phyloP scores from a whole-genome alignment of 176 grass and related monocot species.

The Aegilops umbellulata region DNA sequence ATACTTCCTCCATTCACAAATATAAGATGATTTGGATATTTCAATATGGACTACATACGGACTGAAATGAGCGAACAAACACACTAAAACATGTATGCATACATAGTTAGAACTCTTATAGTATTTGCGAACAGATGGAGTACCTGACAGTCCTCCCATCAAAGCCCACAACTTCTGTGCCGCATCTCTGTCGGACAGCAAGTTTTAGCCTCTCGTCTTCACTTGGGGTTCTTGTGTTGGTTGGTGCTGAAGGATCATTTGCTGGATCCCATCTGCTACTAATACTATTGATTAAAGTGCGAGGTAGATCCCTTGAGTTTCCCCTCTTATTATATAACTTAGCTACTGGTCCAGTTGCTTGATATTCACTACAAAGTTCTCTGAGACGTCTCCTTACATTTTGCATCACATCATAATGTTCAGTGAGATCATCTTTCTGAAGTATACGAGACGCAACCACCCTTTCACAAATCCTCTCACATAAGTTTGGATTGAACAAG shows the following conservation, averaged over 20 bases:
- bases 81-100: too few species aligned
- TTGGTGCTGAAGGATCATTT: slow-evolving; percentile 57
- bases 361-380: slow-evolving; percentile 88
- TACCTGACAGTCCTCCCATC: slow-evolving; percentile 87
- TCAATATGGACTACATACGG: too few species aligned
- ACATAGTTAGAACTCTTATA: too few species aligned
- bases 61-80: too few species aligned
- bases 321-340: slow-evolving; percentile 75
- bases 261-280: slow-evolving; percentile 74
- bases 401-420: slow-evolving; percentile 81
- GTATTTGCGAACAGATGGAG: too few species aligned
- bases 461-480: slow-evolving; percentile 80
- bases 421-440: slow-evolving; percentile 65
- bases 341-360: slow-evolving; percentile 80
- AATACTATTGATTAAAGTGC: slow-evolving; percentile 63
- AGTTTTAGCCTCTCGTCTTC: slow-evolving; percentile 69
- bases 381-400: slow-evolving; percentile 68
- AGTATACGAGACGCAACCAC: slow-evolving; percentile 65
- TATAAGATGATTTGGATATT: too few species aligned
- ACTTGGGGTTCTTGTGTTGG: slow-evolving; percentile 36
- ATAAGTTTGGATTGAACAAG: slow-evolving; percentile 87
- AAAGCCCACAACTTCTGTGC: slow-evolving; percentile 81
- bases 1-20: not conserved
- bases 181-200: slow-evolving; percentile 53
- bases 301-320: slow-evolving; percentile 51